phyloP scores from a whole-genome alignment of 2,329 filamentous ascomycete species.

The Pyricularia sp. region DNA sequence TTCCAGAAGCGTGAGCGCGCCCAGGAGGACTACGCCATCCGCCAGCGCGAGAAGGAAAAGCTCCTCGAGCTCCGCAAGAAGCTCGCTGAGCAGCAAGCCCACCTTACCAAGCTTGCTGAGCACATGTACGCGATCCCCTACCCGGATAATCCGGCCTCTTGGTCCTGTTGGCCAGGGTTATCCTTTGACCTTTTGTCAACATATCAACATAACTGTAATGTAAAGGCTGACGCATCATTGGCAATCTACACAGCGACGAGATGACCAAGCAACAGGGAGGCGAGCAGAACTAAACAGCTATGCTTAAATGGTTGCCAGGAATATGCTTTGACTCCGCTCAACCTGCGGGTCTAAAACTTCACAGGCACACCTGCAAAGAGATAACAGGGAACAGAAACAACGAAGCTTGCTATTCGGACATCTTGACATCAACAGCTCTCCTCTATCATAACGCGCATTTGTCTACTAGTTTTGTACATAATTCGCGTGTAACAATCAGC shows the following conservation, averaged over 20 bases:
- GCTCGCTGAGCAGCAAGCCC: conserved; percentile 64
- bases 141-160: not conserved
- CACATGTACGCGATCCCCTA: conserved; percentile 55
- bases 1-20: conserved; percentile 90
- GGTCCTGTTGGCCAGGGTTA: not conserved
- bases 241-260: conserved; percentile 45
- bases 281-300: conserved; percentile 42
- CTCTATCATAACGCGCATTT: not conserved
- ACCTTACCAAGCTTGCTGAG: conserved; percentile 72
- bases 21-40: conserved; percentile 72
- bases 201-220: not conserved
- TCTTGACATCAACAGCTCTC: not conserved
- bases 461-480: conserved; percentile 5
- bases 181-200: not conserved
- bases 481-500: not conserved
- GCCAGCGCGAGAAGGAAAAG: conserved; percentile 83
- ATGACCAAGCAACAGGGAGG: conserved; percentile 60
- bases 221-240: conserved; percentile 4
- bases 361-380: not conserved
- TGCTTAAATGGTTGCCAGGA: not conserved
- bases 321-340: not conserved
- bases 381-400: not conserved
- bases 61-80: conserved; percentile 60
- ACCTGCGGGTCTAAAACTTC: not conserved
- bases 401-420: not conserved